These are phyloP conservation scores for Haplosporangium sp. DNA, from an alignment of 371 early-diverging fungal genomes.

Conservation along the genomic window DNA sequence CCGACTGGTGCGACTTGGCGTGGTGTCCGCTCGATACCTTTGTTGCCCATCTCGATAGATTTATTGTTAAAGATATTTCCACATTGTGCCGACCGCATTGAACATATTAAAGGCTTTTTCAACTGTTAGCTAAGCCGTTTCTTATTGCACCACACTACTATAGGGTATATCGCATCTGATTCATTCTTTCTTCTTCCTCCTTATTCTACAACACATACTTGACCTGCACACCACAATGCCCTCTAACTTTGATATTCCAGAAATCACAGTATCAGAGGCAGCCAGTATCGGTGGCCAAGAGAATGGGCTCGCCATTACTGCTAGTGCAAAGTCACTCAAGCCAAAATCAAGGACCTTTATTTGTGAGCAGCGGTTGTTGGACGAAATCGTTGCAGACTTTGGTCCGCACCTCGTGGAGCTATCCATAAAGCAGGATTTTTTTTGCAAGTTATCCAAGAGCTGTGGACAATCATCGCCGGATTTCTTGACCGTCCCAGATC, in stretches of 20 bases:
- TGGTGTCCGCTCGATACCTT: slow-evolving; percentile 61
- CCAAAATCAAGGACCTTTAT: neutral
- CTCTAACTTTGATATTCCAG: too few relatives aligned
- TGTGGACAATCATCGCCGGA: neutral
- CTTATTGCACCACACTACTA: too few relatives aligned
- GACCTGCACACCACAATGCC: too few relatives aligned
- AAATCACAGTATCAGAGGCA: too few relatives aligned
- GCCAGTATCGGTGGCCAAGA: too few relatives aligned
- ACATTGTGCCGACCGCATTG: slow-evolving; percentile 34
- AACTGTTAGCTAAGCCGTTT: too few relatives aligned
- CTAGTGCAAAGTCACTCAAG: too few relatives aligned
- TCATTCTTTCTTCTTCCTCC: too few relatives aligned
- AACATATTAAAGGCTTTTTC: too few relatives aligned
- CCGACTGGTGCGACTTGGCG: slow-evolving; percentile 64
- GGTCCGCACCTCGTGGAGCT: slow-evolving; percentile 18
- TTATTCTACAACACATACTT: too few relatives aligned
- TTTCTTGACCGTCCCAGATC: neutral
- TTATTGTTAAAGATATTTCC: slow-evolving; percentile 49
- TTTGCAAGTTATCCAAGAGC: neutral
- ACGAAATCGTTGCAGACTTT: slow-evolving; percentile 11
- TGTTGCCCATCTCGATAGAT: slow-evolving; percentile 48
- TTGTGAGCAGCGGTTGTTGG: slow-evolving; percentile 9
- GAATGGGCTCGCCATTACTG: too few relatives aligned
- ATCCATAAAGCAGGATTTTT: slow-evolving; percentile 15
- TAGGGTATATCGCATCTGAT: too few relatives aligned